Evolutionary conservation across 345 rosid species (phyloP), one percentile per base, ranked within the genome.

Genomic region (Gossypium turneri): DNA sequence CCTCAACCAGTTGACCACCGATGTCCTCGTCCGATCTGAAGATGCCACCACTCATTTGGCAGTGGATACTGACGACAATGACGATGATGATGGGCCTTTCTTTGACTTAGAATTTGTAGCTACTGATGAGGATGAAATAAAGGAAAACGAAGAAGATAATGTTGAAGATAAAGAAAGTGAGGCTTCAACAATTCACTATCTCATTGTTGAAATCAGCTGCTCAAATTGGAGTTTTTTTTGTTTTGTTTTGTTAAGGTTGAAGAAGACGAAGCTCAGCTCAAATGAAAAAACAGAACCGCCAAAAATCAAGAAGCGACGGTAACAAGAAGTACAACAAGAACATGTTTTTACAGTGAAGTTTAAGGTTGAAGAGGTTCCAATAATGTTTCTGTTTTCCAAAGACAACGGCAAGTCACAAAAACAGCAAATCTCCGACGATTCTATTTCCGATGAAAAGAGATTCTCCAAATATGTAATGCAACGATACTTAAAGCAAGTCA

Each of bases 401-500:
- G 93, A 95, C 24, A 85, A 78, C 82, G 83, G 96, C 69, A 84
- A 81, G 52, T 75, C 87, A 0, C 55, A 62, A 66, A 89, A 81
- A 72, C 85, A 72, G 59, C 81, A 75, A 55, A 77, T 19, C 72
- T 75, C 78, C 12, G 89, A 78, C 50, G 85, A 79, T n/a, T 55
- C 85, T 0, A 77, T 69, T 58, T 81, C 82, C 3, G 87, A 85
- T 2, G 90, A 87, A 34, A 84, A 83, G 72, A 84, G 82, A 2
- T 88, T 90, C 76, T 80, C 90, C 0, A 86, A 82, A 56, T 85
- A 87, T 38, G 88, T 84, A 79, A 82, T 95, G 93, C 93, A 89
- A 27, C 90, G 89, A 62, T 95, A 95, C 57, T 63, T 95, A 50
- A 90, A 91, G 81, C 93, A 95, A 76, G 97, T 95, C n/a, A 95